phyloP scores from a whole-genome alignment of 768 basidiomycete species.

The Leccinum ochraceum region DNA sequence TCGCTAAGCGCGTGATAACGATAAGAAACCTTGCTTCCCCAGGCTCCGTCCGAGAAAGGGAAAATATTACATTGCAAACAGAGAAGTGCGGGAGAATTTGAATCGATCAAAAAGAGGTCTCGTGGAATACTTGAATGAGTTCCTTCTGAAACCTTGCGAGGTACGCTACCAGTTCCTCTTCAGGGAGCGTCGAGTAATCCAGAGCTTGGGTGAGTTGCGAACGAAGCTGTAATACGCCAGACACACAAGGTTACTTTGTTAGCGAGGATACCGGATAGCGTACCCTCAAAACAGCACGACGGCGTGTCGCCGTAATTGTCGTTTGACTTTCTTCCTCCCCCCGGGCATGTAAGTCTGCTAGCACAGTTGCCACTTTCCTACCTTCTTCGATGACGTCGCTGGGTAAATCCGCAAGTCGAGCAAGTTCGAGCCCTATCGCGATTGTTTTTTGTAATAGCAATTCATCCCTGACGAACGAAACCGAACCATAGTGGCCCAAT shows the following conservation, averaged over 20 bases:
- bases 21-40: neutral
- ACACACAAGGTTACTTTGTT: neutral
- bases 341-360: conserved; percentile 58
- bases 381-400: conserved; percentile 64
- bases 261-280: neutral
- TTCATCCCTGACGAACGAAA: neutral
- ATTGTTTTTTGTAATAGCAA: neutral
- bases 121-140: conserved; percentile 51
- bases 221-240: conserved; percentile 49
- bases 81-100: neutral
- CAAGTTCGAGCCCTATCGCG: conserved; percentile 80
- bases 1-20: conserved; percentile 17
- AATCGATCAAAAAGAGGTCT: conserved; percentile 19
- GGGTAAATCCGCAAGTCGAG: conserved; percentile 85
- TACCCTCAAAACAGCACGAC: conserved; percentile 73
- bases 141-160: conserved; percentile 70
- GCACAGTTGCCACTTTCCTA: conserved; percentile 55
- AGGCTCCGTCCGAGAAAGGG: neutral
- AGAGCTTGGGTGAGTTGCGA: conserved; percentile 75
- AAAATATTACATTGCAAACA: conserved; percentile 11
- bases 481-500: conserved; percentile 69
- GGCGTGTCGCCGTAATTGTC: conserved; percentile 55
- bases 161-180: conserved; percentile 65
- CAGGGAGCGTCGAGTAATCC: conserved; percentile 72
- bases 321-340: conserved; percentile 64